Evolutionary conservation across 345 rosid genomes (phyloP).

Genomic region (Citrus hindsii): DNA sequence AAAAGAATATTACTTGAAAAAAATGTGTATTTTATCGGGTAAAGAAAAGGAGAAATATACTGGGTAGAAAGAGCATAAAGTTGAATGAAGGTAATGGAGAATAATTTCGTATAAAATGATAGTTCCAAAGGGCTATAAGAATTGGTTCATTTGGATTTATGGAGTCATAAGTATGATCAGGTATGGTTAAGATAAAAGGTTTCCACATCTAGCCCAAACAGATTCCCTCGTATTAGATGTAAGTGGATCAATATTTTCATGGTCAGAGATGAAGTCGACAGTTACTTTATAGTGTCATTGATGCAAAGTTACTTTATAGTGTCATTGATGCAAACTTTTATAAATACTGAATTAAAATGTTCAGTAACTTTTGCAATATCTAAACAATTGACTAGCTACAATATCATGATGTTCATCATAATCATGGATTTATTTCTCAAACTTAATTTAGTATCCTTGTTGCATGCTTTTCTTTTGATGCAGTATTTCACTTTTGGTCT

Average conservation of each 20-base stretch:
- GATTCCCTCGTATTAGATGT: not conserved
- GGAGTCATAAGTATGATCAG: no score
- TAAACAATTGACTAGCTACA: not conserved
- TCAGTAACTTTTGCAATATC: not conserved
- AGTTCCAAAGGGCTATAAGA: not conserved
- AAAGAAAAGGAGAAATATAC: not conserved
- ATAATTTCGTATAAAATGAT: not conserved
- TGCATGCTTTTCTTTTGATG: not conserved
- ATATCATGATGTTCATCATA: not conserved
- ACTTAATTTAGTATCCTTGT: not conserved
- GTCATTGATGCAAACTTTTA: not conserved
- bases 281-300: not conserved
- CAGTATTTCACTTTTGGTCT: constrained; percentile 5
- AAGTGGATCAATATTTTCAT: not conserved
- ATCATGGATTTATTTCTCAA: not conserved
- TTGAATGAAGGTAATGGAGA: not conserved
- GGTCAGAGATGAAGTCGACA: not conserved
- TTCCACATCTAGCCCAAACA: not conserved
- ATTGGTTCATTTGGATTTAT: not conserved
- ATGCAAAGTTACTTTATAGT: not conserved
- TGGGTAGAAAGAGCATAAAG: not conserved
- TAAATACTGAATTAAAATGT: not conserved
- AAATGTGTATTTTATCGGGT: not conserved
- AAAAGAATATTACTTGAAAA: not conserved
- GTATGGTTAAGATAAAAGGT: not conserved